Percentiles rank a stretch among this genome's conserved stretches.
These are phyloP conservation scores for Daldinia sp. DNA, from an alignment of 2,329 filamentous ascomycete species.

Conservation along the genomic window DNA sequence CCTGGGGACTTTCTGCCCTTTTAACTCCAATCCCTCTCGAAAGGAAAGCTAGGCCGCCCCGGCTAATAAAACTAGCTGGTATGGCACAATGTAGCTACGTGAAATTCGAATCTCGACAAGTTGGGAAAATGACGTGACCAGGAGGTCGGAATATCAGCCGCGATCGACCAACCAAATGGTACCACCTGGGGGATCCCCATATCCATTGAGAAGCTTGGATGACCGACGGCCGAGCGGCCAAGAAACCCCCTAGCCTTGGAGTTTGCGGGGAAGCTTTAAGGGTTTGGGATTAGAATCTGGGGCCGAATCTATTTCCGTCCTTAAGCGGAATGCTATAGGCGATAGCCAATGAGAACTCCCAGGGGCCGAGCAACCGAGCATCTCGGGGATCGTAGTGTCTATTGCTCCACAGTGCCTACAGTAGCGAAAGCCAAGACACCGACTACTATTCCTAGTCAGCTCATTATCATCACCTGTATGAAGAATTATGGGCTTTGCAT, in stretches of 20 bases:
- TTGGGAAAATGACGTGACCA: slow-evolving; percentile 16
- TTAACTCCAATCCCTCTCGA: not conserved
- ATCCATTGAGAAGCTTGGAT: slow-evolving; percentile 3
- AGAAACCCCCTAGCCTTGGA: not conserved
- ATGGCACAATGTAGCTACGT: not conserved
- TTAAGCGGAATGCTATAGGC: not conserved
- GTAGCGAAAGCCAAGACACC: slow-evolving; percentile 11
- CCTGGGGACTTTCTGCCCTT: not conserved
- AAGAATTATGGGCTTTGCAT: slow-evolving; percentile 9
- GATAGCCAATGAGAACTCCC: slow-evolving; percentile 13
- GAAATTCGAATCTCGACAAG: not conserved
- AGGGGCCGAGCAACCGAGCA: slow-evolving; percentile 23
- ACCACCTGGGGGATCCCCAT: not conserved
- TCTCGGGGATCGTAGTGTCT: slow-evolving; percentile 4
- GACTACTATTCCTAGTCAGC: slow-evolving; percentile 10
- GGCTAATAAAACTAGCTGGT: not conserved
- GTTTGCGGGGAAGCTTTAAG: slow-evolving; percentile 25
- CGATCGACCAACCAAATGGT: slow-evolving; percentile 1
- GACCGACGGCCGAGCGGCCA: slow-evolving; percentile 25
- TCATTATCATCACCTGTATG: slow-evolving; percentile 10
- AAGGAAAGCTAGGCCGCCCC: not conserved
- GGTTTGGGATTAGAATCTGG: slow-evolving; percentile 16
- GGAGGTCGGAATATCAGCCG: not conserved
- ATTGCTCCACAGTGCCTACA: slow-evolving; percentile 19
- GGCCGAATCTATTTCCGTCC: slow-evolving; percentile 1